phyloP scores from a whole-genome alignment of 495 filamentous ascomycete species.

The Tirmania nivea region DNA sequence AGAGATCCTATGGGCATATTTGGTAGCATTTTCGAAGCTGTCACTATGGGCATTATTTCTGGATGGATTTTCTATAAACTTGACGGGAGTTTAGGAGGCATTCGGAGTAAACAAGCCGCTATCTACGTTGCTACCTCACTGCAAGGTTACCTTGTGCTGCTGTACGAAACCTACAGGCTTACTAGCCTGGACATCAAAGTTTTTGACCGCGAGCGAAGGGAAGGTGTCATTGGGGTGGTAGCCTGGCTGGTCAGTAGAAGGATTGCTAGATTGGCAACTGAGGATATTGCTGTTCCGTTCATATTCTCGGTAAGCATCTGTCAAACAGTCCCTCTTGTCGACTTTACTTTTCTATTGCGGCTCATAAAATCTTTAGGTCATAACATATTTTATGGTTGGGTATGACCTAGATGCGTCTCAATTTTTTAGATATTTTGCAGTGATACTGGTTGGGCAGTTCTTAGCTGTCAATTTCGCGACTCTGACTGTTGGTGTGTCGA shows the following conservation, averaged over 20 bases:
- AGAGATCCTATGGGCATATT: constrained; percentile 51
- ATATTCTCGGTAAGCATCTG: constrained; percentile 31
- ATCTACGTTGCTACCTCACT: constrained; percentile 43
- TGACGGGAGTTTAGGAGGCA: constrained; percentile 36
- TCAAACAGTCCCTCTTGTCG: too few species aligned
- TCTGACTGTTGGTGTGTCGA: constrained; percentile 33
- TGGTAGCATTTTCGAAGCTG: constrained; percentile 41
- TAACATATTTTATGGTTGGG: constrained; percentile 58
- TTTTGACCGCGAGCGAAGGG: constrained; percentile 50
- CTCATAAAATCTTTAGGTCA: constrained; percentile 21
- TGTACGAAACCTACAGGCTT: constrained; percentile 51
- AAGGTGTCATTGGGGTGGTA: constrained; percentile 44
- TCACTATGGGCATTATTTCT: constrained; percentile 41
- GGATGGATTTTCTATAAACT: constrained; percentile 51
- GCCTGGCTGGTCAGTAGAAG: constrained; percentile 44
- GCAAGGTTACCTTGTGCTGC: constrained; percentile 50
- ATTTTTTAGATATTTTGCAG: constrained; percentile 46
- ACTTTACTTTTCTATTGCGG: not conserved
- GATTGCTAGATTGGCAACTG: constrained; percentile 38
- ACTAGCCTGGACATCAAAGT: constrained; percentile 42
- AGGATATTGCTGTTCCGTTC: constrained; percentile 48
- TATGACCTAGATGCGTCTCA: constrained; percentile 36
- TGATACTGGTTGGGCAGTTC: constrained; percentile 43
- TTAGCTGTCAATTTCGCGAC: constrained; percentile 40
- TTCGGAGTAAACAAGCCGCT: constrained; percentile 42